Conservation (phyloP, 2,329 filamentous ascomycete species). For the Didymella segeticola region DNA sequence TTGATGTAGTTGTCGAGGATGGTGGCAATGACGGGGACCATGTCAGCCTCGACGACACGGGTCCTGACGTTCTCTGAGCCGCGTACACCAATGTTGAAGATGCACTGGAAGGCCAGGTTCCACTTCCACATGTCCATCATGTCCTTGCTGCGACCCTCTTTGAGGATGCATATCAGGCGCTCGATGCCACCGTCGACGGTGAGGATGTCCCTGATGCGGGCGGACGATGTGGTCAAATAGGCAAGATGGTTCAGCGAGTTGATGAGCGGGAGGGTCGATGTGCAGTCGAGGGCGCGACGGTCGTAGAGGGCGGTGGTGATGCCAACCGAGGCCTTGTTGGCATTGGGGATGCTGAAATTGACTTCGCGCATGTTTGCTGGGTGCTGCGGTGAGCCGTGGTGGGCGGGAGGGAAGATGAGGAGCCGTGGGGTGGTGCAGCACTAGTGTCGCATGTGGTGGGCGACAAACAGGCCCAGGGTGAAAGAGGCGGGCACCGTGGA, state of each 20-base stretch:
- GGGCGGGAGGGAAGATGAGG: conserved; percentile 13
- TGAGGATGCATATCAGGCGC: conserved; percentile 94
- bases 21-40: conserved; percentile 98
- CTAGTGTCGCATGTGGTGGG: conserved; percentile 44
- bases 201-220: conserved; percentile 94
- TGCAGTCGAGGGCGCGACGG: conserved; percentile 95
- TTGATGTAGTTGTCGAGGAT: conserved; percentile 99
- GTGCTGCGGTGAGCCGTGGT: conserved; percentile 25
- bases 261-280: conserved; percentile 94
- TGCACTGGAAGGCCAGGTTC: conserved; percentile 98
- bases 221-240: conserved; percentile 96
- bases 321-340: conserved; percentile 98
- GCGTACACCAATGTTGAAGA: conserved; percentile 97
- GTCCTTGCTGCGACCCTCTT: conserved; percentile 94
- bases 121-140: conserved; percentile 99
- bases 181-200: conserved; percentile 99
- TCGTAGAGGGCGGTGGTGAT: conserved; percentile 99
- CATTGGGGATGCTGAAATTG: conserved; percentile 98
- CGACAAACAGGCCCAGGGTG: conserved; percentile 17
- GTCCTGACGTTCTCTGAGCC: conserved; percentile 94
- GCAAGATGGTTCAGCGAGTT: conserved; percentile 99
- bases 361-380: conserved; percentile 88
- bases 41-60: conserved; percentile 95
- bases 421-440: conserved; percentile 37
- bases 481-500: conserved; percentile 15